Percentiles rank a stretch among this genome's conserved stretches.
These are phyloP conservation scores for Aureobasidium subglaciale DNA, from an alignment of 2,329 filamentous ascomycete species.

Conservation along the genomic window DNA sequence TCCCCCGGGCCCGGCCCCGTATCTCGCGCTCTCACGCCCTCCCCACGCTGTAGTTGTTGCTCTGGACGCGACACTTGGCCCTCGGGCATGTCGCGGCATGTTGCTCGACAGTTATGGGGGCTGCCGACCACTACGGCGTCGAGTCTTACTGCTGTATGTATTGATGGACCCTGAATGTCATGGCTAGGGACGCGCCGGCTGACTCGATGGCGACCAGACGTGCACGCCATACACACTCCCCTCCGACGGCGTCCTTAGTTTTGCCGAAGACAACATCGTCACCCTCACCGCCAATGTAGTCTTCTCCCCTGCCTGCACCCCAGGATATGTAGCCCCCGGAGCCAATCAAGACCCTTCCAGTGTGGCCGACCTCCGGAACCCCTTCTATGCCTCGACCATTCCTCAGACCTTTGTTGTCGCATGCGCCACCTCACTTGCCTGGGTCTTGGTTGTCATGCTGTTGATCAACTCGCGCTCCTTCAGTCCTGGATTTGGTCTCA, in stretches of 20 bases:
- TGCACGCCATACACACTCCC: constrained; percentile 59
- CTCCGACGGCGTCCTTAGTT: constrained; percentile 48
- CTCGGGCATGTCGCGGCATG: constrained; percentile 14
- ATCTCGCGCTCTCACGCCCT: neutral
- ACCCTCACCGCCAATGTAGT: constrained; percentile 54
- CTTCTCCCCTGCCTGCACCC: constrained; percentile 53
- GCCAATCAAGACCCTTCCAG: constrained; percentile 39
- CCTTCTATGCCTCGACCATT: constrained; percentile 89
- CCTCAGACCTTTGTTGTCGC: constrained; percentile 91
- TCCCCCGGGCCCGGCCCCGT: neutral
- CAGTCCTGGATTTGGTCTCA: constrained; percentile 65
- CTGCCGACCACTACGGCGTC: constrained; percentile 21
- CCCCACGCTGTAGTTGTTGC: constrained; percentile 20
- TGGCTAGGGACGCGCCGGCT: neutral
- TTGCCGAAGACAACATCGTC: constrained; percentile 48
- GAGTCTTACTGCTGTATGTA: constrained; percentile 5
- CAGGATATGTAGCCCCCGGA: constrained; percentile 29
- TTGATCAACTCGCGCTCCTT: constrained; percentile 93
- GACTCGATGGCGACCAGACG: constrained; percentile 31
- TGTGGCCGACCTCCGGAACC: constrained; percentile 65
- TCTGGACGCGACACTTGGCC: constrained; percentile 9
- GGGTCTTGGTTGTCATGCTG: constrained; percentile 87
- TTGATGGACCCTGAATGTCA: too few relatives aligned
- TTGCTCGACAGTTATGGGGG: constrained; percentile 28
- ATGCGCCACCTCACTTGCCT: constrained; percentile 82